Base-by-base conservation (phyloP, 1,284 basidiomycete genomes). In the Cryptococcus sp. region DNA sequence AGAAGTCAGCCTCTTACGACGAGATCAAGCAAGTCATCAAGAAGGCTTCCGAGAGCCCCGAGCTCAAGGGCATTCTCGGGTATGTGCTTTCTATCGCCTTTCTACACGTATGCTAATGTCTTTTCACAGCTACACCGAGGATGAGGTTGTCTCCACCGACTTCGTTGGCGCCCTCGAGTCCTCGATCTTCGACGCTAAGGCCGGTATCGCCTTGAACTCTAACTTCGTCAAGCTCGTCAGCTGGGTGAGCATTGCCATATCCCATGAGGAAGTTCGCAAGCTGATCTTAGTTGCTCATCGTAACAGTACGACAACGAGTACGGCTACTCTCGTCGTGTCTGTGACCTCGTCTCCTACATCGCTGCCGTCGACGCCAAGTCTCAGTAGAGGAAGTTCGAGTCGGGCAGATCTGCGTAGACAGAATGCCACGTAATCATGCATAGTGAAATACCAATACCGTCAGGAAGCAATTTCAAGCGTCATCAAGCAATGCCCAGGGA, bases 211-310 rank as follows among this genome's bases (percentile, higher is more conserved):
- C 78, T 87, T 99, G 77, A 98, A 91, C 88, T 75, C 82, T 67
- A 89, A 89, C 83, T 98, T 98, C 75, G 91, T 97, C 82, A 97
- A 97, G 86, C 85, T 96, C 69, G 89, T 96, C 74, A 79, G 89
- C 49, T 95, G 93, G 93, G 69, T 82, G 72, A 73, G 79, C 57
- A 43, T 41, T 45, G 7, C 13, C 16, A 1, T 47, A 13, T 17
- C 25, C 8, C 41, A 39, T 46, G 10, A n/a, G 5, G 16, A 23
- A 35, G 13, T 20, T 45, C 11, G 47, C 27, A 6, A 38, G 17
- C 48, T 47, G 22, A 41, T 38, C 17, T 7, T 20, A 10, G 13
- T n/a, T 11, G 17, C 16, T 22, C 43, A 27, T 41, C 40, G 23
- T 39, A n/a, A 10, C 43, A 93, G 93, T 92, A 94, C 84, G 93